phyloP scores from a whole-genome alignment of 345 rosid genomes.

The Excoecaria agallocha region DNA sequence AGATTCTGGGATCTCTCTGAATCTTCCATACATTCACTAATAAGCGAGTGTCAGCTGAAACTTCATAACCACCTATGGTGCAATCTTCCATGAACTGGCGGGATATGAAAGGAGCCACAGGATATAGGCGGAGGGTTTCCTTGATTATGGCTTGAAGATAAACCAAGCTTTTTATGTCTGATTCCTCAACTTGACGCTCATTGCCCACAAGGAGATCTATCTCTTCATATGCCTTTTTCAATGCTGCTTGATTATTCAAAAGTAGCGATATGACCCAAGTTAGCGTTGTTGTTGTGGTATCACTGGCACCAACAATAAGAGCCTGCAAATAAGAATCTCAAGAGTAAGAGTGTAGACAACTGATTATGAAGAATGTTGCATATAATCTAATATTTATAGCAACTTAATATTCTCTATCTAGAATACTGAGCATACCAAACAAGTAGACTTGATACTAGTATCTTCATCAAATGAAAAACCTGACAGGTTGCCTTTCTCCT shows the following conservation, averaged over 20 bases:
- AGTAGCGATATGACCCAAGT: slow-evolving; percentile 63
- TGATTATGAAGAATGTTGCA: too few relatives aligned
- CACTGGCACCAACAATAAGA: slow-evolving; percentile 50
- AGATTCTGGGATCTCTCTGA: slow-evolving; percentile 25
- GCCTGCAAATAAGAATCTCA: slow-evolving; percentile 26
- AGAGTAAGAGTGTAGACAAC: not conserved
- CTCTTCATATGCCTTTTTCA: slow-evolving; percentile 52
- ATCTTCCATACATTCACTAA: slow-evolving; percentile 56
- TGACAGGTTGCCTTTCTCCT: slow-evolving; percentile 36
- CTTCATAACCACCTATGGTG: slow-evolving; percentile 40
- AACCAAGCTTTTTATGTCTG: slow-evolving; percentile 43
- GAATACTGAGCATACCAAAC: slow-evolving; percentile 40
- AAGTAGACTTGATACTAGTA: slow-evolving; percentile 52
- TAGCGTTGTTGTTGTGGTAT: slow-evolving; percentile 43
- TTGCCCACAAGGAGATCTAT: slow-evolving; percentile 44
- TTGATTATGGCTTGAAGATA: slow-evolving; percentile 61
- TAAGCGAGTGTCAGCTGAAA: slow-evolving; percentile 47
- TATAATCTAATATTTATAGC: too few relatives aligned
- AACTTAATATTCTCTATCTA: too few relatives aligned
- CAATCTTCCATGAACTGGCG: slow-evolving; percentile 51
- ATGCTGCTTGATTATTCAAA: slow-evolving; percentile 38
- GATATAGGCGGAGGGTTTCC: slow-evolving; percentile 59
- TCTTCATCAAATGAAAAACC: slow-evolving; percentile 41
- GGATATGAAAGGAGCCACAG: slow-evolving; percentile 53
- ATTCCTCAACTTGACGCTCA: slow-evolving; percentile 46